These are phyloP conservation scores for Triangularia verruculosa DNA, from an alignment of 2,329 filamentous ascomycete species.

Conservation along the genomic window DNA sequence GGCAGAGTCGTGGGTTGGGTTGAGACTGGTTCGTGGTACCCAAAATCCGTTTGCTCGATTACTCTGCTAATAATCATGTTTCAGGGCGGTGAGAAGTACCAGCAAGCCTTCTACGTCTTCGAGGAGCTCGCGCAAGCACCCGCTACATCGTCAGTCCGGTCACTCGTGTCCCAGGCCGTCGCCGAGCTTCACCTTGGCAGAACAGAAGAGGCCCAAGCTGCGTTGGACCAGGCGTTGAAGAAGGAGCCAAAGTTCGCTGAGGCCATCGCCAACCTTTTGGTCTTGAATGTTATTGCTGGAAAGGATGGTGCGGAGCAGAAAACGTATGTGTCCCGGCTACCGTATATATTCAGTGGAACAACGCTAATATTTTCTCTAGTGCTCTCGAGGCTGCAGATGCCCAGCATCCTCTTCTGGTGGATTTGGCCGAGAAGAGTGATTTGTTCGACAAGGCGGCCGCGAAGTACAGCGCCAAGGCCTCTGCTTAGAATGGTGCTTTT, in stretches of 20 bases:
- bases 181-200: conserved; percentile 88
- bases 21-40: conserved; percentile 65
- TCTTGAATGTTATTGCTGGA: conserved; percentile 73
- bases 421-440: conserved; percentile 80
- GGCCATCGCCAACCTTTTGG: conserved; percentile 78
- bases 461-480: conserved; percentile 84
- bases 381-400: conserved; percentile 57
- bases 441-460: conserved; percentile 81
- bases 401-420: conserved; percentile 67
- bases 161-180: conserved; percentile 82
- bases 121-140: conserved; percentile 91
- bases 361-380: conserved; percentile 35
- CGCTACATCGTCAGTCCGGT: conserved; percentile 71
- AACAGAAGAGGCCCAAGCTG: conserved; percentile 82
- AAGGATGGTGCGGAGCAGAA: conserved; percentile 64
- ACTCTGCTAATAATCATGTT: conserved; percentile 10
- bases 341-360: background rate
- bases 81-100: conserved; percentile 91
- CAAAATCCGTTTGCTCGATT: background rate
- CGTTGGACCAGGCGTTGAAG: conserved; percentile 73
- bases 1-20: conserved; percentile 90
- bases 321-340: conserved; percentile 48
- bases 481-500: conserved; percentile 42
- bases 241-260: conserved; percentile 70
- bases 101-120: conserved; percentile 95